Conservation (phyloP, 2,329 filamentous ascomycete species). For the Grosmannia penicillata region DNA sequence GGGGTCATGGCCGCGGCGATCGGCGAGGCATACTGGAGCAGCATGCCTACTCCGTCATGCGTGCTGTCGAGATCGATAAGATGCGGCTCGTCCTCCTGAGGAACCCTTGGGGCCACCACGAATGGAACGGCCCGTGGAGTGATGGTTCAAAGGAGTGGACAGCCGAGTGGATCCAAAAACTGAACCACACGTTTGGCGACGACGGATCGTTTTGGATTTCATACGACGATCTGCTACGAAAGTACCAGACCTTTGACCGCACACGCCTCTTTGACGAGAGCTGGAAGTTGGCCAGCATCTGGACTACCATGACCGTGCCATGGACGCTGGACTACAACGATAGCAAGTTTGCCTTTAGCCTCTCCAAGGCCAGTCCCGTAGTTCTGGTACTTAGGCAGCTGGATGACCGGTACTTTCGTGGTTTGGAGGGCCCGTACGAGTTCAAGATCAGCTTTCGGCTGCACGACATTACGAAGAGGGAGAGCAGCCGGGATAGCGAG, state of each 20-base stretch:
- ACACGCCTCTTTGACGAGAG: conserved; percentile 45
- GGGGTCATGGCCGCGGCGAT: conserved; percentile 46
- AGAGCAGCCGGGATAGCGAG: conserved; percentile 13
- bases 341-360: conserved; percentile 41
- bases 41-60: conserved; percentile 47
- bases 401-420: conserved; percentile 46
- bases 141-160: conserved; percentile 50
- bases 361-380: conserved; percentile 40
- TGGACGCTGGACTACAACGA: conserved; percentile 48
- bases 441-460: conserved; percentile 26
- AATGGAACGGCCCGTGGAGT: conserved; percentile 45
- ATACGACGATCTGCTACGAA: conserved; percentile 46
- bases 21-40: conserved; percentile 42
- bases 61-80: conserved; percentile 32
- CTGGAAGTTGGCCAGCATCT: conserved; percentile 43
- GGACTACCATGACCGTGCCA: conserved; percentile 46
- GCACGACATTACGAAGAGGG: conserved; percentile 20
- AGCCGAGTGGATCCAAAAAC: conserved; percentile 38
- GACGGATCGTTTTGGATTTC: conserved; percentile 52
- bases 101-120: conserved; percentile 47
- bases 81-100: conserved; percentile 33
- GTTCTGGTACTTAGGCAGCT: conserved; percentile 47
- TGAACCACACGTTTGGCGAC: conserved; percentile 43
- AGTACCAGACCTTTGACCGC: conserved; percentile 46
- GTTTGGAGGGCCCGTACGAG: conserved; percentile 42